phyloP scores from a whole-genome alignment of 2,329 filamentous ascomycete genomes.

The Apiospora saccharicola region DNA sequence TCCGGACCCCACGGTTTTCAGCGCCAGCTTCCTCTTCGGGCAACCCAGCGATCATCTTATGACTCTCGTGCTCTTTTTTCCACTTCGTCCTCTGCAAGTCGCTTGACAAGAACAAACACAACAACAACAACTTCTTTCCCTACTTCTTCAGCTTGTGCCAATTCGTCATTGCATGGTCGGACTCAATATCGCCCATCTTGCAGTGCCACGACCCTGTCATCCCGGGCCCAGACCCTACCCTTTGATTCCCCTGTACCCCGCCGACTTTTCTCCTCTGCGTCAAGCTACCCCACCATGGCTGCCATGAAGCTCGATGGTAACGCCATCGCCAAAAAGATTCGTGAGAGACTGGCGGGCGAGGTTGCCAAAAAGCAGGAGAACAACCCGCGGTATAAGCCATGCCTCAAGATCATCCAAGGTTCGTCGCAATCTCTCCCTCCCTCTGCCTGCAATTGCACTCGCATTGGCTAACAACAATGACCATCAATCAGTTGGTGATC shows the following conservation, averaged over 20 bases:
- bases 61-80: constrained; percentile 17
- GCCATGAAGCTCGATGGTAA: constrained; percentile 95
- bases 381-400: constrained; percentile 89
- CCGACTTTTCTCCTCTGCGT: constrained; percentile 47
- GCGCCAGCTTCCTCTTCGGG: constrained; percentile 20
- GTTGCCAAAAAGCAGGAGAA: constrained; percentile 81
- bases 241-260: constrained; percentile 24
- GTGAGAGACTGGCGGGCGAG: constrained; percentile 80
- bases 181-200: neutral
- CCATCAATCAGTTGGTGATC: constrained; percentile 78
- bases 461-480: neutral
- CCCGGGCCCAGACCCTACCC: constrained; percentile 9
- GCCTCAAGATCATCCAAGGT: constrained; percentile 95
- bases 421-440: constrained; percentile 38
- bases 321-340: constrained; percentile 90
- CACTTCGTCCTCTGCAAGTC: neutral
- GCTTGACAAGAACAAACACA: neutral
- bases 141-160: neutral
- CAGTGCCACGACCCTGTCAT: constrained; percentile 5
- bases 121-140: neutral
- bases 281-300: constrained; percentile 72
- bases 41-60: constrained; percentile 1
- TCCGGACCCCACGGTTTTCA: constrained; percentile 7
- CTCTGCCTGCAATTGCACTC: neutral
- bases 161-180: neutral